Percentiles rank a stretch among this genome's conserved stretches.
phyloP scores from a whole-genome alignment of 2,329 filamentous ascomycete genomes.

The Lachnellula cervina region DNA sequence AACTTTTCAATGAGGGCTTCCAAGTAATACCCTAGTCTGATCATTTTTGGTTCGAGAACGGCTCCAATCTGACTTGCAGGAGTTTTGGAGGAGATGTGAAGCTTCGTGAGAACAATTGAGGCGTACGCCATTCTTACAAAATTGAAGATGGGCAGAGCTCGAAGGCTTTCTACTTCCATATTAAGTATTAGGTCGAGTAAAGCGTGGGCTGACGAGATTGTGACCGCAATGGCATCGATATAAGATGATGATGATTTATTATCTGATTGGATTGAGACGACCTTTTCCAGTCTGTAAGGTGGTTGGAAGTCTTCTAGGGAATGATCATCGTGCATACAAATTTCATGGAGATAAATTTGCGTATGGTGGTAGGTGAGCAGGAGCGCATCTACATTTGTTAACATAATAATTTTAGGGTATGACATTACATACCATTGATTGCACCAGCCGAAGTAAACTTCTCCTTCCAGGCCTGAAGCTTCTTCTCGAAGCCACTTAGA shows the following conservation, averaged over 20 bases:
- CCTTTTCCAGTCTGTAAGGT: slow-evolving; percentile 21
- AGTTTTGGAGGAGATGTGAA: slow-evolving; percentile 53
- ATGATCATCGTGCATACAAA: slow-evolving; percentile 50
- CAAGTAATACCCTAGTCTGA: slow-evolving; percentile 60
- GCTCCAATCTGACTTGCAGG: slow-evolving; percentile 59
- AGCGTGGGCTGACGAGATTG: slow-evolving; percentile 45
- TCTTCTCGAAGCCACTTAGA: slow-evolving; percentile 46
- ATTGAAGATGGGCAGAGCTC: slow-evolving; percentile 43
- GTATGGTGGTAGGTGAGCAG: slow-evolving; percentile 42
- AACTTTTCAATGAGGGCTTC: slow-evolving; percentile 65
- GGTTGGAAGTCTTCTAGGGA: slow-evolving; percentile 43
- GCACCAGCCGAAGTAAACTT: slow-evolving; percentile 31
- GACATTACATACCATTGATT: slow-evolving; percentile 12
- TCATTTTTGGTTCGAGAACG: slow-evolving; percentile 58
- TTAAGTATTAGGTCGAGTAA: slow-evolving; percentile 44
- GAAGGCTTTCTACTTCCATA: slow-evolving; percentile 39
- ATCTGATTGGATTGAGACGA: slow-evolving; percentile 17
- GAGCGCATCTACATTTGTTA: slow-evolving; percentile 13
- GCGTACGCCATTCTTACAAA: slow-evolving; percentile 48
- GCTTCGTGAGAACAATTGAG: slow-evolving; percentile 50
- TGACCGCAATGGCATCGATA: slow-evolving; percentile 45
- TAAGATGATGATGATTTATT: slow-evolving; percentile 36
- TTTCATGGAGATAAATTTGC: slow-evolving; percentile 52
- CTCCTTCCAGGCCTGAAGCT: slow-evolving; percentile 40
- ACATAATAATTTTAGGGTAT: background rate